Percentiles rank a stretch among this genome's conserved stretches.
phyloP scores from a whole-genome alignment of 129 eudicot genomes.

The Helichrysum umbraculigerum region DNA sequence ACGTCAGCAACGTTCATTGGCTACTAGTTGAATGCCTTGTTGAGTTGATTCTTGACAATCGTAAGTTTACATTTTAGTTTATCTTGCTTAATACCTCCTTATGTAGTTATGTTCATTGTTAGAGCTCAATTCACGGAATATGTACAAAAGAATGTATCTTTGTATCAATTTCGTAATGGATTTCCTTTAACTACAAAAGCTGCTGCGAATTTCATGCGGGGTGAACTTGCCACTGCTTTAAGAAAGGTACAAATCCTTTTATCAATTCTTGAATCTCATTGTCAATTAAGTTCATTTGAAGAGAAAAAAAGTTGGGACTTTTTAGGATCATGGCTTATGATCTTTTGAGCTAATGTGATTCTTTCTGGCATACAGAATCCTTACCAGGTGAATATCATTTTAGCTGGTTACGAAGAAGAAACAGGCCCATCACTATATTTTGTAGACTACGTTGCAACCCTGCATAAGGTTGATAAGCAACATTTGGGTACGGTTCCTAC shows the following conservation, averaged over 20 bases:
- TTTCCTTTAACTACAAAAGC: constrained; percentile 82
- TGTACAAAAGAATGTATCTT: constrained; percentile 72
- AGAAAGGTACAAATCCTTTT: constrained; percentile 51
- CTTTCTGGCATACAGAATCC: constrained; percentile 55
- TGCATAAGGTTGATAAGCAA: constrained; percentile 91
- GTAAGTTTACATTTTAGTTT: background rate
- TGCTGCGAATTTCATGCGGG: constrained; percentile 77
- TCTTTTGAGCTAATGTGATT: background rate
- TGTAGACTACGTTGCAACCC: constrained; percentile 84
- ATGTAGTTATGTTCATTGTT: background rate
- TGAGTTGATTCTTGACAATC: background rate
- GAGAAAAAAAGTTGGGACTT: background rate
- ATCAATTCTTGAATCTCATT: background rate
- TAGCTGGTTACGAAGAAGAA: constrained; percentile 80
- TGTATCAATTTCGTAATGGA: constrained; percentile 84
- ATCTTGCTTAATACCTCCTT: background rate
- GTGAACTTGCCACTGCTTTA: constrained; percentile 86
- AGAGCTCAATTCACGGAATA: constrained; percentile 90
- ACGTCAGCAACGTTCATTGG: background rate
- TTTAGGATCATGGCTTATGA: background rate
- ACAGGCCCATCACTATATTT: constrained; percentile 71
- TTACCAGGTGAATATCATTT: constrained; percentile 58
- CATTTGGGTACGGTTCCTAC: constrained; percentile 92
- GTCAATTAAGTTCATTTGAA: background rate
- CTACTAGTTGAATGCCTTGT: background rate